Evolutionary conservation across 345 rosid species (phyloP).

Genomic region (Angophora floribunda): DNA sequence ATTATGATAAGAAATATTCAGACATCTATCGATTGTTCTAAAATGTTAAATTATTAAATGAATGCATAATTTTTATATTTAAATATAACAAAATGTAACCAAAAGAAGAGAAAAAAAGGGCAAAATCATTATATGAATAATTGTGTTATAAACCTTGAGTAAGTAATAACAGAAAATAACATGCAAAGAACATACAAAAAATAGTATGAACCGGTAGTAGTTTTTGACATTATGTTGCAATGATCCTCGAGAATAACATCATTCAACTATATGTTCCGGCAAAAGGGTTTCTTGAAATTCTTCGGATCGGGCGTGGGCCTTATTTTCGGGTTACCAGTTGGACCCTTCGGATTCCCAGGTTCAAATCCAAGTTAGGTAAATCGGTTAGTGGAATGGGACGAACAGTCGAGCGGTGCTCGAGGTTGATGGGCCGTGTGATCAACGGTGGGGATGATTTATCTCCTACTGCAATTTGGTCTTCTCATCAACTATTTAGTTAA

Average conservation of each 20-base stretch:
- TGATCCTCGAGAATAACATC: background rate
- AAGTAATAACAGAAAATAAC: background rate
- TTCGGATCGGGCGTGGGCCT: background rate
- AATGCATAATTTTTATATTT: fast-evolving
- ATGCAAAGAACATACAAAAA: background rate
- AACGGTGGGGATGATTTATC: background rate
- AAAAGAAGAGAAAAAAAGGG: background rate
- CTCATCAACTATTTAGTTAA: background rate
- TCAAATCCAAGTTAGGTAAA: background rate
- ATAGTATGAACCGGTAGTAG: no score
- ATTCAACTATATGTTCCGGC: background rate
- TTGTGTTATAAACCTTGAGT: background rate
- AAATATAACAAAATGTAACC: background rate
- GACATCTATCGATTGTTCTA: no score
- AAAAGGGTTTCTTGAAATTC: background rate
- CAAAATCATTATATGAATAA: background rate
- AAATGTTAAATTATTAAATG: background rate
- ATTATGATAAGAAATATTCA: no score
- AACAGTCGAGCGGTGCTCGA: background rate
- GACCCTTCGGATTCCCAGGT: background rate
- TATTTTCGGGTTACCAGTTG: background rate
- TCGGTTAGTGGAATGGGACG: background rate
- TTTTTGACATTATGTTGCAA: background rate
- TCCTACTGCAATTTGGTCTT: background rate
- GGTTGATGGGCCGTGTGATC: background rate